phyloP scores from a whole-genome alignment of 2,329 filamentous ascomycete species.

The Fusarium udum region DNA sequence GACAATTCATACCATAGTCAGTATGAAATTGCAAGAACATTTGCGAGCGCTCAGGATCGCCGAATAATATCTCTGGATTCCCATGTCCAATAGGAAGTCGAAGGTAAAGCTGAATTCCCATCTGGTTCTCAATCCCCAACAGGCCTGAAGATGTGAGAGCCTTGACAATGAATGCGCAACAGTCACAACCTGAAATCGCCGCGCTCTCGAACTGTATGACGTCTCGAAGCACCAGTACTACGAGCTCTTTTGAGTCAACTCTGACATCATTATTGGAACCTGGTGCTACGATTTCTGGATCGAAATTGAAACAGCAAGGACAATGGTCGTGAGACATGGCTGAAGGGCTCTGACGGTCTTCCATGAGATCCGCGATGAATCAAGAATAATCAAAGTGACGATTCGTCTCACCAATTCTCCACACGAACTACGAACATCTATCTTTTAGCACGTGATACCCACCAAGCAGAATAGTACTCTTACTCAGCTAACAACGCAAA shows the following conservation, averaged over 20 bases:
- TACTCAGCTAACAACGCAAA: background rate
- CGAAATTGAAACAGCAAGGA: slow-evolving; percentile 17
- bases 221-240: background rate
- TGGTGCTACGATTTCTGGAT: background rate
- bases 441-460: slow-evolving; percentile 20
- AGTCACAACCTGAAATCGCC: slow-evolving; percentile 4
- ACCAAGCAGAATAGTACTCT: slow-evolving; percentile 1
- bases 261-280: background rate
- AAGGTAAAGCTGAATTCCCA: background rate
- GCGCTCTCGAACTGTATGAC: background rate
- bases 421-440: background rate
- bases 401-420: background rate
- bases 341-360: background rate
- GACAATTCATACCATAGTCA: background rate
- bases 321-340: background rate
- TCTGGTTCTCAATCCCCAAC: background rate
- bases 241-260: background rate
- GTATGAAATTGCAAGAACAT: slow-evolving; percentile 23
- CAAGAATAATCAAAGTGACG: background rate
- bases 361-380: background rate
- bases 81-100: slow-evolving; percentile 19
- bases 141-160: slow-evolving; percentile 5
- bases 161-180: slow-evolving; percentile 16
- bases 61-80: slow-evolving; percentile 24
- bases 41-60: background rate